These are phyloP conservation scores for Pichia sp. DNA, from an alignment of 1,139 yeast species.

Conservation along the genomic window DNA sequence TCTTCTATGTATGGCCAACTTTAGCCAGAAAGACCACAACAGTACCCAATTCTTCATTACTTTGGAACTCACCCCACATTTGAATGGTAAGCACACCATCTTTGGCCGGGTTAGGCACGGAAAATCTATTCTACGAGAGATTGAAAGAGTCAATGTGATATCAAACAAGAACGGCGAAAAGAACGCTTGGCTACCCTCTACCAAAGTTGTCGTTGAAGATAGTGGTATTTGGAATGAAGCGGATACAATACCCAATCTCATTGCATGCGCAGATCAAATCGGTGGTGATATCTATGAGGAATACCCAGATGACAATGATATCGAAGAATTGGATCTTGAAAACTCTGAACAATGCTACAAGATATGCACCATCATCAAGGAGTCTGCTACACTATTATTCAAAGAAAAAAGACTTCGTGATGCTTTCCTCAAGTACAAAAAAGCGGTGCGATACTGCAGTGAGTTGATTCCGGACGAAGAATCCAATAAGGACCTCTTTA, in stretches of 20 bases:
- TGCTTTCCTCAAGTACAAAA: slow-evolving; percentile 54
- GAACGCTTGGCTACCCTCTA: slow-evolving; percentile 26
- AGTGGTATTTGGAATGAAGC: slow-evolving; percentile 62
- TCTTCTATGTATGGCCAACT: slow-evolving; percentile 67
- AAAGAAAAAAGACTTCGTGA: slow-evolving; percentile 43
- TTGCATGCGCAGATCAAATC: slow-evolving; percentile 51
- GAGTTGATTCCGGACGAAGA: slow-evolving; percentile 68
- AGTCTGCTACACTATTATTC: slow-evolving; percentile 55
- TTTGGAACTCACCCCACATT: slow-evolving; percentile 63
- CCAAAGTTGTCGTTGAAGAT: slow-evolving; percentile 43
- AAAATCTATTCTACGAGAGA: slow-evolving; percentile 59
- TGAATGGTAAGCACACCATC: slow-evolving; percentile 68
- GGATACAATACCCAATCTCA: slow-evolving; percentile 48
- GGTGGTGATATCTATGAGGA: slow-evolving; percentile 74
- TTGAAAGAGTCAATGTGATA: slow-evolving; percentile 40
- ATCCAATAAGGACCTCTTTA: slow-evolving; percentile 47
- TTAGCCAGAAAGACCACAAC: slow-evolving; percentile 48
- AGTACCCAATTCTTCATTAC: slow-evolving; percentile 78
- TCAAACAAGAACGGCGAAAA: slow-evolving; percentile 29
- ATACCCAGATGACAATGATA: slow-evolving; percentile 57
- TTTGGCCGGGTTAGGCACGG: slow-evolving; percentile 66
- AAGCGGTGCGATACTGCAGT: slow-evolving; percentile 59
- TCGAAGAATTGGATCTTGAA: slow-evolving; percentile 51
- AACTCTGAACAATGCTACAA: slow-evolving; percentile 35
- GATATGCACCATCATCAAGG: slow-evolving; percentile 51